phyloP scores from a whole-genome alignment of 2,329 filamentous ascomycete genomes.

The Fusarium sp. region DNA sequence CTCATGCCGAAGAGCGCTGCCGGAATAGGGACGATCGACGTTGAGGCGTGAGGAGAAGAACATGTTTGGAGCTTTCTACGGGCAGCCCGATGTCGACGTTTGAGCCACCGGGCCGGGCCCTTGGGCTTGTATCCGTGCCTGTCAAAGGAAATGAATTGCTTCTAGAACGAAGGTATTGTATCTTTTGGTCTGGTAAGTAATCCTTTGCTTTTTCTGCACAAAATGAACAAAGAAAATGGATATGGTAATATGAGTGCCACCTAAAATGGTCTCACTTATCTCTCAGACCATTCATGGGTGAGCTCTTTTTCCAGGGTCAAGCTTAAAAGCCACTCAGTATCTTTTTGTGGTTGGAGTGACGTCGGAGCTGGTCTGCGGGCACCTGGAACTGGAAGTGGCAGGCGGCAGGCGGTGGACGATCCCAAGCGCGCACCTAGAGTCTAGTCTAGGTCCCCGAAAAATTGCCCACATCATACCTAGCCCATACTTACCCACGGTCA shows the following conservation, averaged over 20 bases:
- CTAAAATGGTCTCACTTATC: slow-evolving; percentile 8
- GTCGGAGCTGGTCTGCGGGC: slow-evolving; percentile 28
- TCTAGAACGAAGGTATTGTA: slow-evolving; percentile 19
- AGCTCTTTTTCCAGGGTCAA: neutral
- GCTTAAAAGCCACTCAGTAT: slow-evolving; percentile 10
- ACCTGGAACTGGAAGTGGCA: slow-evolving; percentile 1
- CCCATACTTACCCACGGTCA: slow-evolving; percentile 13
- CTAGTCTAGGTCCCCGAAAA: slow-evolving; percentile 31
- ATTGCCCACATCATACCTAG: slow-evolving; percentile 25
- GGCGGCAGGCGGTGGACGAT: slow-evolving; percentile 19
- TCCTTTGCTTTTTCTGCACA: neutral
- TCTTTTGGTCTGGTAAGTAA: neutral
- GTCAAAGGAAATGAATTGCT: slow-evolving; percentile 14
- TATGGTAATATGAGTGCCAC: slow-evolving; percentile 10
- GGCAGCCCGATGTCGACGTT: slow-evolving; percentile 25
- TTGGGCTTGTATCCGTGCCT: slow-evolving; percentile 5
- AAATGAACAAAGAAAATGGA: slow-evolving; percentile 1
- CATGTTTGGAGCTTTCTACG: slow-evolving; percentile 9
- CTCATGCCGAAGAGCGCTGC: slow-evolving; percentile 3
- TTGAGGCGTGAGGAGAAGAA: slow-evolving; percentile 7
- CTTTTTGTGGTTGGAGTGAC: slow-evolving; percentile 31
- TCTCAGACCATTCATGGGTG: neutral
- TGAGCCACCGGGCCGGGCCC: slow-evolving; percentile 33
- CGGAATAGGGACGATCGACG: slow-evolving; percentile 18
- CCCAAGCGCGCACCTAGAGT: neutral